Evolutionary conservation across 108 stramenopile species (phyloP).

Genomic region (Chaetoceros tenuissimus): DNA sequence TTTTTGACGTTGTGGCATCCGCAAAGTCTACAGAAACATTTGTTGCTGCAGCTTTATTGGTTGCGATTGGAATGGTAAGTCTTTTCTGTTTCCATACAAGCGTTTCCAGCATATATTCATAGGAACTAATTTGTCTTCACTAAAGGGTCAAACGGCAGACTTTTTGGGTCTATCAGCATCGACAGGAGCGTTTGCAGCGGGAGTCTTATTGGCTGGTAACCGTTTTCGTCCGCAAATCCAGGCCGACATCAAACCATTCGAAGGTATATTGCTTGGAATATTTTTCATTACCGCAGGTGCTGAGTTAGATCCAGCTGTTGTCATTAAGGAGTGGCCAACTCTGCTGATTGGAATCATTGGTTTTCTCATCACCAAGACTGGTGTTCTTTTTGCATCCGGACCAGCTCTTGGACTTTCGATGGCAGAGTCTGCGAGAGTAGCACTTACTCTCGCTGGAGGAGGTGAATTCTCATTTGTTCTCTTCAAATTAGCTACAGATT

Average conservation of each 20-base stretch:
- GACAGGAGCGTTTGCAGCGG: constrained; percentile 77
- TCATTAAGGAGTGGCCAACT: constrained; percentile 60
- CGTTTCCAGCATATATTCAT: no score
- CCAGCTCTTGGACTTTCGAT: constrained; percentile 47
- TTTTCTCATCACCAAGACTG: constrained; percentile 44
- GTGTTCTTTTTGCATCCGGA: constrained; percentile 50
- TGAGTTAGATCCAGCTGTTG: constrained; percentile 43
- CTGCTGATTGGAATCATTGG: constrained; percentile 43
- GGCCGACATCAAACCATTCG: constrained; percentile 77
- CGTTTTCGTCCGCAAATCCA: constrained; percentile 69
- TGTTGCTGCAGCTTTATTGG: constrained; percentile 59
- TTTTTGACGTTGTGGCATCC: constrained; percentile 65
- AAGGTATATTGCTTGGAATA: constrained; percentile 70
- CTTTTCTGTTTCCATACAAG: no score
- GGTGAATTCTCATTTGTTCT: constrained; percentile 75
- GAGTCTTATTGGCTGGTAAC: constrained; percentile 58
- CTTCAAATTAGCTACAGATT: constrained; percentile 56
- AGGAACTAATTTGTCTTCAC: no score
- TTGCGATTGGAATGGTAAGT: constrained; percentile 72
- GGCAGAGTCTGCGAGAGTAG: constrained; percentile 52
- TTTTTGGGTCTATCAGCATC: constrained; percentile 45
- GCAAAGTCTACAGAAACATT: constrained; percentile 62
- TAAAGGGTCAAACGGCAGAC: constrained; percentile 55
- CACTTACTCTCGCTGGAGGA: constrained; percentile 45
- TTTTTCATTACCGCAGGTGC: constrained; percentile 75